A percentile compares a stretch with the other conserved stretches of the same genome.
These are phyloP conservation scores for Periconia digitata DNA, from an alignment of 2,329 filamentous ascomycete genomes.

Conservation along the genomic window DNA sequence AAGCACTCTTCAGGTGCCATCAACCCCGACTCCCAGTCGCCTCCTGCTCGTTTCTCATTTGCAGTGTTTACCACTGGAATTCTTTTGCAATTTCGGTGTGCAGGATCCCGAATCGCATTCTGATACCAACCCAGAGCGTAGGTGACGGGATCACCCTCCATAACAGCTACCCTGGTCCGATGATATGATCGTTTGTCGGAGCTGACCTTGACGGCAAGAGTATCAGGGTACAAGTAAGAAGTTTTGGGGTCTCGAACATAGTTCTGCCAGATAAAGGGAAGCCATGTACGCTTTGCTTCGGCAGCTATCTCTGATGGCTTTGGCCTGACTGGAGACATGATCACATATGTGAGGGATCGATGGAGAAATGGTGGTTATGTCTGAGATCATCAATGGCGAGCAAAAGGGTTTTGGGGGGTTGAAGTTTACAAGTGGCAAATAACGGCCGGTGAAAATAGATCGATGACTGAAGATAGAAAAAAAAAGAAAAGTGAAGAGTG, in stretches of 20 bases:
- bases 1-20: conserved; percentile 71
- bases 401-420: neutral
- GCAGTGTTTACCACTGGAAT: conserved; percentile 73
- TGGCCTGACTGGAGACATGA: conserved; percentile 61
- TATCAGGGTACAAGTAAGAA: conserved; percentile 59
- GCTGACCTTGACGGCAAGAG: conserved; percentile 44
- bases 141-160: conserved; percentile 50
- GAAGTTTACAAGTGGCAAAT: conserved; percentile 1
- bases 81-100: conserved; percentile 30
- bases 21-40: conserved; percentile 74
- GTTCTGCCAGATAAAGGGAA: conserved; percentile 63
- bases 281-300: conserved; percentile 71
- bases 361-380: conserved; percentile 1
- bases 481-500: conserved; percentile 18
- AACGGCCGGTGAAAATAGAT: conserved; percentile 2
- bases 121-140: conserved; percentile 62
- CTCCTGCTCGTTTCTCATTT: conserved; percentile 74
- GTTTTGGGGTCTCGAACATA: conserved; percentile 58
- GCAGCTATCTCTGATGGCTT: conserved; percentile 71
- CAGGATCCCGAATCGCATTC: conserved; percentile 31
- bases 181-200: conserved; percentile 49
- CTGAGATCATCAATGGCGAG: neutral
- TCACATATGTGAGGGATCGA: conserved; percentile 13
- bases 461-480: conserved; percentile 8
- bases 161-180: conserved; percentile 47